These are phyloP conservation scores for Passalora sequoiae DNA, from an alignment of 2,329 filamentous ascomycete genomes.

Conservation along the genomic window DNA sequence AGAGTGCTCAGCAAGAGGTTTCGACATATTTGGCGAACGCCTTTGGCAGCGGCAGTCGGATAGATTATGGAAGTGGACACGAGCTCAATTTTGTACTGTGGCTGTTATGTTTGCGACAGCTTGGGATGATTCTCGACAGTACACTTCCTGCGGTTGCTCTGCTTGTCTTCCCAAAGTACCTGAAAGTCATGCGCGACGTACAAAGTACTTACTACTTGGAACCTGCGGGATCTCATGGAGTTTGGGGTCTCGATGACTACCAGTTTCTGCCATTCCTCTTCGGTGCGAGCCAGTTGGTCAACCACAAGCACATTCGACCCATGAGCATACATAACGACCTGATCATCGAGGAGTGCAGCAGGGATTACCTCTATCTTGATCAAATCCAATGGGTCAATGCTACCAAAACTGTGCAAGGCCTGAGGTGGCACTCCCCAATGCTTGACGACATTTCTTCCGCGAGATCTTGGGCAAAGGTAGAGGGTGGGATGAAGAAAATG, in stretches of 20 bases:
- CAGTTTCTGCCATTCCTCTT: constrained; percentile 51
- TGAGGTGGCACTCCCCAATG: constrained; percentile 97
- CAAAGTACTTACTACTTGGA: constrained; percentile 95
- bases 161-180: constrained; percentile 73
- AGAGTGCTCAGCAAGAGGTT: constrained; percentile 60
- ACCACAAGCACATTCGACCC: constrained; percentile 57
- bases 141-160: constrained; percentile 74
- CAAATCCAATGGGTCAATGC: constrained; percentile 93
- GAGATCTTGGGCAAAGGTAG: constrained; percentile 86
- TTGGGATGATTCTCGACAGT: constrained; percentile 56
- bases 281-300: constrained; percentile 51
- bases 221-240: constrained; percentile 55
- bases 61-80: constrained; percentile 96
- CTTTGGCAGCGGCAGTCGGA: constrained; percentile 78
- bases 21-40: constrained; percentile 75
- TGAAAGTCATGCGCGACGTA: constrained; percentile 77
- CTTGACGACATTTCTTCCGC: constrained; percentile 92
- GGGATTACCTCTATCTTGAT: constrained; percentile 83
- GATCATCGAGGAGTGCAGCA: constrained; percentile 76
- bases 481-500: constrained; percentile 94
- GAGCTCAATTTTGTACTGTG: constrained; percentile 96
- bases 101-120: constrained; percentile 87
- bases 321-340: constrained; percentile 76
- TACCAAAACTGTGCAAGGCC: constrained; percentile 89
- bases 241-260: constrained; percentile 52